These are phyloP conservation scores for Thermochaetoides thermophila DNA, from an alignment of 495 filamentous ascomycete species.

Conservation along the genomic window DNA sequence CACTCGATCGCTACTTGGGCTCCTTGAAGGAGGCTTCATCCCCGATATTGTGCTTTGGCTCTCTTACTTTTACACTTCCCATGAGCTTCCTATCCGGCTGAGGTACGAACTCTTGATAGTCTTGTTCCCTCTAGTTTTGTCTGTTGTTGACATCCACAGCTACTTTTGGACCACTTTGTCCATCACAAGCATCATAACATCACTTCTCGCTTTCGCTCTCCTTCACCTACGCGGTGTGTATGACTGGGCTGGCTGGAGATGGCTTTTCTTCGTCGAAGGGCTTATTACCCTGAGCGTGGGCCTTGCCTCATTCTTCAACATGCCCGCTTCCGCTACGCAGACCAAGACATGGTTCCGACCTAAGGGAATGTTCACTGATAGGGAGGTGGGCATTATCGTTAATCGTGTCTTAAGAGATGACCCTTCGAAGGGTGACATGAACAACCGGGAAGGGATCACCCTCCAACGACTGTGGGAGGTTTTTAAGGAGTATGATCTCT, in stretches of 20 bases:
- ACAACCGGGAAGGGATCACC: conserved; percentile 45
- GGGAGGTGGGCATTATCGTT: conserved; percentile 50
- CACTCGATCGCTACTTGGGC: conserved; percentile 47
- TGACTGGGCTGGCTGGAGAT: conserved; percentile 45
- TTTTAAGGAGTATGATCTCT: conserved; percentile 54
- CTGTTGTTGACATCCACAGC: conserved; percentile 7
- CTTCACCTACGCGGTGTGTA: conserved; percentile 35
- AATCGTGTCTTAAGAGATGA: conserved; percentile 59
- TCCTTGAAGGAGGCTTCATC: conserved; percentile 49
- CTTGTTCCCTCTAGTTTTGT: no score
- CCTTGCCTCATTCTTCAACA: conserved; percentile 37
- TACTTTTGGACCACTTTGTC: conserved; percentile 42
- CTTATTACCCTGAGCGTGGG: conserved; percentile 37
- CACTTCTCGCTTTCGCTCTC: conserved; percentile 37
- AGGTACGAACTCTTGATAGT: conserved; percentile 19
- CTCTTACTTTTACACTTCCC: conserved; percentile 56
- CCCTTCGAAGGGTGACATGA: conserved; percentile 47
- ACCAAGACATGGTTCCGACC: conserved; percentile 37
- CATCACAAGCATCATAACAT: conserved; percentile 34
- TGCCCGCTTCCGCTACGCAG: conserved; percentile 38
- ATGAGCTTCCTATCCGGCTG: conserved; percentile 49
- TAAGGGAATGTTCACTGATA: conserved; percentile 32
- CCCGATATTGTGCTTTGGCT: conserved; percentile 42
- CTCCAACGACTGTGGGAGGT: conserved; percentile 41
- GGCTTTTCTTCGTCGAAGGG: conserved; percentile 42